Evolutionary conservation across 2,329 filamentous ascomycete genomes (phyloP), one percentile per base, ranked within the genome.

Genomic region (Fonsecaea pugnacius): DNA sequence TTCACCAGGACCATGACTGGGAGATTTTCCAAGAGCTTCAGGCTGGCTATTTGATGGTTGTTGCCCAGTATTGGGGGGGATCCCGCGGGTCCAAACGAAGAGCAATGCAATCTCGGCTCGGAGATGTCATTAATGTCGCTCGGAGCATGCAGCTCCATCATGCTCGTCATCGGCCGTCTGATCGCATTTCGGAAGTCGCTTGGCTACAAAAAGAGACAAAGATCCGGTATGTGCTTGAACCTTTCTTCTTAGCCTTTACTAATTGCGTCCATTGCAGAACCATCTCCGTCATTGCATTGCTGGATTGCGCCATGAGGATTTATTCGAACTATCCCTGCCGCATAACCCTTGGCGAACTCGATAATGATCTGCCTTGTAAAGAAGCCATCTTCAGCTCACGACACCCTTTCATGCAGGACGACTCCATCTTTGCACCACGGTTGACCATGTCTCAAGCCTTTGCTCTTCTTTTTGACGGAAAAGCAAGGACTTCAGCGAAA

Each of bases 161-260:
- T 61, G 74, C 71, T 51, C 74, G 75, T 9, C 79, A 81, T 69
- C 67, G 70, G 5, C 69, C 74, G 0, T 72, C 77, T 5, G 78
- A 81, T 60, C 73, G 72, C 35, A 68, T 74, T 14, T 69, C 75
- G 10, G 79, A 81, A 67, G 66, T 67, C 10, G 63, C 75, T 12
- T 81, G 79, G 79, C 77, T 81, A 40, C 75, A 78, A 62, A 79
- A 75, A 62, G 79, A 81, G 66, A 76, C 74, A 63, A 75, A 75
- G 40, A 79, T 81, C 61, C 73, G 79, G 77, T 79, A 71, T n/a
- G 71, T 24, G 3, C 8, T 4, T 5, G 8, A 14, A 24, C 8
- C 43, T 48, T 10, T 10, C 18, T 69, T 6, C 27, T 55, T 24
- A 14, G 8, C 10, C 3, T 24, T 48, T 48, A 6, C 43, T 48